phyloP scores from a whole-genome alignment of 2,329 filamentous ascomycete species.

The Fusarium begoniae region DNA sequence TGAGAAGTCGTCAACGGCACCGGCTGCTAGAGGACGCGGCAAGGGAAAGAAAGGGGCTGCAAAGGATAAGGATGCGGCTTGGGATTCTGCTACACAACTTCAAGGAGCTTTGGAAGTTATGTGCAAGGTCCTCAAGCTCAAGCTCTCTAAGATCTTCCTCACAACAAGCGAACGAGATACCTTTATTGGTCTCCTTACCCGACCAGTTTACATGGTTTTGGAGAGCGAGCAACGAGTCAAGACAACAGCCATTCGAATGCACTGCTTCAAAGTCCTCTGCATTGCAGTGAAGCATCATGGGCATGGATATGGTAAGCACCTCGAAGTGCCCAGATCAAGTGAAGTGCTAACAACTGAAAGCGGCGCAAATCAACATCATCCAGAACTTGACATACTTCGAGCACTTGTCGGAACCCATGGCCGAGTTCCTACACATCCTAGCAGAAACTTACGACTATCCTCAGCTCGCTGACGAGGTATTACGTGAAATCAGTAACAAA shows the following conservation, averaged over 20 bases:
- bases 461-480: slow-evolving; percentile 90
- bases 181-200: slow-evolving; percentile 89
- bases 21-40: slow-evolving; percentile 75
- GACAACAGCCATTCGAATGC: slow-evolving; percentile 89
- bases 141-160: slow-evolving; percentile 90
- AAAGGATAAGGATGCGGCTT: slow-evolving; percentile 84
- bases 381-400: slow-evolving; percentile 99
- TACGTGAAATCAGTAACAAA: slow-evolving; percentile 95
- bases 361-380: slow-evolving; percentile 96
- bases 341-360: slow-evolving; percentile 57
- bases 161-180: slow-evolving; percentile 97
- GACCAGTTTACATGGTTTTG: slow-evolving; percentile 91
- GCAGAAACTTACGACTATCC: slow-evolving; percentile 98
- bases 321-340: background rate
- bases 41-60: slow-evolving; percentile 80
- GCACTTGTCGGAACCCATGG: slow-evolving; percentile 98
- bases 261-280: slow-evolving; percentile 95
- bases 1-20: slow-evolving; percentile 79
- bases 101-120: slow-evolving; percentile 91
- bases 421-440: slow-evolving; percentile 94
- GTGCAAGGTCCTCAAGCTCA: slow-evolving; percentile 94
- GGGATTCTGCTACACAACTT: slow-evolving; percentile 90
- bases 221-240: slow-evolving; percentile 96
- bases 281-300: slow-evolving; percentile 98
- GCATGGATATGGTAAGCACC: slow-evolving; percentile 83